Evolutionary conservation across 169 alveolate species (phyloP), one percentile per base, ranked within the genome.

Genomic region (Plasmodium sp.): DNA sequence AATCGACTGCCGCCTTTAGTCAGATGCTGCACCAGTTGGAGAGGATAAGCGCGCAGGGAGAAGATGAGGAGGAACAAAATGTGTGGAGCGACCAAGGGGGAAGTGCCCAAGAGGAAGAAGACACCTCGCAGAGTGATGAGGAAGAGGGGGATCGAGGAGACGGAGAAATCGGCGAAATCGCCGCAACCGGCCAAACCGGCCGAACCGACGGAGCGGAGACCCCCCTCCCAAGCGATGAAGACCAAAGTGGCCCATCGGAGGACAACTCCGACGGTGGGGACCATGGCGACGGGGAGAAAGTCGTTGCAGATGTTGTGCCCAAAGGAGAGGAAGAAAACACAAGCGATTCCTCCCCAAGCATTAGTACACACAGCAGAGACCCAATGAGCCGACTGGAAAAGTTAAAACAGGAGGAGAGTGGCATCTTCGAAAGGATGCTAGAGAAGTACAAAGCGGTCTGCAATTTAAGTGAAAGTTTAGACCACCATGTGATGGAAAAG

Each of bases 391-490:
- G 18, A 36, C 16, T 84, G 43, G 39, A 84, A 84, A 75, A 74
- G 34, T 33, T 84, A 41, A 84, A 84, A 4, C 18, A 4, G 48
- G 93, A 73, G 80, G 84, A 84, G 45, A 72, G 9, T 33, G 3
- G 56, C 31, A 84, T 12, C 45, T 84, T 84, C 43, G 80, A 84
- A 41, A 74, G 79, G n/a, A 84, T 84, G 34, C 18, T 84, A 43
- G 48, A 84, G 14, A 84, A 43, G 36, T 84, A 84, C 54, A 84
- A 72, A 51, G 72, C 3, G 33, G 9, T 84, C 5, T 84, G 80
- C 62, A 33, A n/a, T 27, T 16, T 73, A 31, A 84, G 56, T 84
- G 84, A 84, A 84, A 48, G 39, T 7, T 31, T 84, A 84, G 93
- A 84, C 39, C 80, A 84, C 56, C 77, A 12, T 27, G 22, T 62